phyloP scores from a whole-genome alignment of 78 protist genomes.

The Emiliania huxleyi region DNA sequence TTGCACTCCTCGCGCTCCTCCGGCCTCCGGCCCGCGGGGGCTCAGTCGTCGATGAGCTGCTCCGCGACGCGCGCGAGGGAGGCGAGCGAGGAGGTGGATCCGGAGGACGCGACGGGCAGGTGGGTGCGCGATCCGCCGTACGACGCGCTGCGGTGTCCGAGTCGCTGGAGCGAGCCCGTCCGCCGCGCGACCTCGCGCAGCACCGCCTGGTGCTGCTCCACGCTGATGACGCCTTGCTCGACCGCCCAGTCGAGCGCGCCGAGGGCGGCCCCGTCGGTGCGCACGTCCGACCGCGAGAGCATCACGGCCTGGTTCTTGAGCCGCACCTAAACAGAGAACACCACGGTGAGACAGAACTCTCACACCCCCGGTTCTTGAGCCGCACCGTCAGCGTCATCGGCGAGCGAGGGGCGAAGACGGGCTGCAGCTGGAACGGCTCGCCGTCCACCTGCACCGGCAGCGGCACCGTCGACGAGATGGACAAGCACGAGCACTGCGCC shows the following conservation, averaged over 20 bases:
- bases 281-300: neutral
- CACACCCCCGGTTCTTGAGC: neutral
- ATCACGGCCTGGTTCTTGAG: slow-evolving; percentile 19
- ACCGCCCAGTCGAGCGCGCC: slow-evolving; percentile 5
- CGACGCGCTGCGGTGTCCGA: too few relatives aligned
- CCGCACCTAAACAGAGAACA: too few relatives aligned
- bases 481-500: neutral
- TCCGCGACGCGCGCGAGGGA: too few relatives aligned
- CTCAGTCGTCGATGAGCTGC: too few relatives aligned
- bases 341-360: neutral
- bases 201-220: neutral
- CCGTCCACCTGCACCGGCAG: neutral
- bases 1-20: too few relatives aligned
- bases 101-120: too few relatives aligned
- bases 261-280: slow-evolving; percentile 11
- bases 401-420: neutral
- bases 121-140: too few relatives aligned
- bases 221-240: neutral
- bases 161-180: neutral
- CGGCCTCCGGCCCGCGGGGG: too few relatives aligned
- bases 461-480: neutral
- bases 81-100: too few relatives aligned
- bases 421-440: slow-evolving; percentile 21
- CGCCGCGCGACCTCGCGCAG: neutral
- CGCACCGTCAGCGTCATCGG: neutral